Base-by-base conservation (phyloP, 768 basidiomycete species). In the Leccinum longicurvipes region DNA sequence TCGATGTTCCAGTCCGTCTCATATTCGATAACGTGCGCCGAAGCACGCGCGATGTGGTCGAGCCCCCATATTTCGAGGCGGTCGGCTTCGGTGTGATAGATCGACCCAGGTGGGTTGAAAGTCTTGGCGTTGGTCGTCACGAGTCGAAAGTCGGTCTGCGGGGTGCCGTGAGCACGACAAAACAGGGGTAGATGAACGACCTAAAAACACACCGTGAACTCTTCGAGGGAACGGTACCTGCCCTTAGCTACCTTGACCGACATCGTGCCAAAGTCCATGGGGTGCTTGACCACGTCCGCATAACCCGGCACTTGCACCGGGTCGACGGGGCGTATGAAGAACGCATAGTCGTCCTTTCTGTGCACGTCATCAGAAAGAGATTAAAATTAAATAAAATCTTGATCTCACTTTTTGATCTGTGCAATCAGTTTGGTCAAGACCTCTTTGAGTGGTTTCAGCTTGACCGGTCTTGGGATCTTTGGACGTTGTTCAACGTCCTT, bases 241-340 rank as follows among this genome's bases (percentile, higher is more conserved):
- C 89, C 88, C 64, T 74, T 81, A 55, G 79, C 79, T 45, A 94
- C 87, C 72, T 94, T 96, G 53, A 76, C 75, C 19, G 85, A 73
- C 76, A 98, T 89, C 0, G 93, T 94, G 0, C 90, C 89, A 54
- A 98, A 77, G 65, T 98, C 94, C 94, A 98, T 98, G 7, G 95
- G 93, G 19, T 79, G 77, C 63, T 88, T 86, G 50, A 98, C 83
- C 47, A 85, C 74, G 75, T 87, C 83, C 12, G 74, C 54, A 60
- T 87, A 87, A 1, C 83, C 83, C 11, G 84, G 79, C 0, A 89
- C 84, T 60, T 81, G 77, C 2, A 73, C 67, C 1, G 71, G 68
- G 67, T 90, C 78, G 6, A 92, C 90, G 2, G 89, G 89, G 34
- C 71, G 64, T 53, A 91, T 69, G 68, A 92, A 92, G 71, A 91